A percentile compares a stretch with the other conserved stretches of the same genome.
Evolutionary conservation across 345 rosid genomes (phyloP).

Genomic region (Eucalyptus guilfoylei): DNA sequence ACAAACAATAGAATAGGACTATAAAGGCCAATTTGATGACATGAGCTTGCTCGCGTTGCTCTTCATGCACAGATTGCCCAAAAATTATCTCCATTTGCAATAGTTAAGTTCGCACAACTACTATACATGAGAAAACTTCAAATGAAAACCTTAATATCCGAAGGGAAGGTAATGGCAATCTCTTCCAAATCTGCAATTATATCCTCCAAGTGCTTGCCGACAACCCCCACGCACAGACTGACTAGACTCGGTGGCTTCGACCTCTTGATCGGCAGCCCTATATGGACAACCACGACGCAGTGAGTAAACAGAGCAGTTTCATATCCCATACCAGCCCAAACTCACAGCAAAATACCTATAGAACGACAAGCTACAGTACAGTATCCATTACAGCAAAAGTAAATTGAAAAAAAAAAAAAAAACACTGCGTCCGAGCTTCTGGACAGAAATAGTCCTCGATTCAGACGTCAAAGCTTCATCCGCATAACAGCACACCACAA

Average conservation of each 20-base stretch:
- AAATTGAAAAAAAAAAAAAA: not conserved
- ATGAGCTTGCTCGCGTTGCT: not conserved
- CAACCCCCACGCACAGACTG: conserved; percentile 67
- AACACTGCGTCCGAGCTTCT: not conserved
- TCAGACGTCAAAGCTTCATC: not conserved
- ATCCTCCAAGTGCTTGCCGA: conserved; percentile 80
- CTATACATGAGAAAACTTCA: not conserved
- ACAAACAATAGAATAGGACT: not conserved
- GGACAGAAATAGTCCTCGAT: not conserved
- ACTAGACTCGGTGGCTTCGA: conserved; percentile 49
- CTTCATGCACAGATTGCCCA: not conserved
- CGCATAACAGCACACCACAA: not conserved
- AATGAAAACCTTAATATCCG: conserved; percentile 48
- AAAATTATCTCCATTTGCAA: not conserved
- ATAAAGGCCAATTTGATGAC: not conserved
- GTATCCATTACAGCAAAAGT: not conserved
- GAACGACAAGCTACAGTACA: not conserved
- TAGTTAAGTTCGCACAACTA: not conserved
- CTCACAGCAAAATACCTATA: not conserved
- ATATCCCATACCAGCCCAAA: not conserved
- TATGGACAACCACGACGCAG: not conserved
- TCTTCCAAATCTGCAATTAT: conserved; percentile 46
- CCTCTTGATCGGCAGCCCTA: conserved; percentile 25
- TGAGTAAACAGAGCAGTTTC: not conserved
- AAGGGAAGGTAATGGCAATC: conserved; percentile 49